phyloP scores from a whole-genome alignment of 495 filamentous ascomycete genomes.

The Penicillium paradoxum region DNA sequence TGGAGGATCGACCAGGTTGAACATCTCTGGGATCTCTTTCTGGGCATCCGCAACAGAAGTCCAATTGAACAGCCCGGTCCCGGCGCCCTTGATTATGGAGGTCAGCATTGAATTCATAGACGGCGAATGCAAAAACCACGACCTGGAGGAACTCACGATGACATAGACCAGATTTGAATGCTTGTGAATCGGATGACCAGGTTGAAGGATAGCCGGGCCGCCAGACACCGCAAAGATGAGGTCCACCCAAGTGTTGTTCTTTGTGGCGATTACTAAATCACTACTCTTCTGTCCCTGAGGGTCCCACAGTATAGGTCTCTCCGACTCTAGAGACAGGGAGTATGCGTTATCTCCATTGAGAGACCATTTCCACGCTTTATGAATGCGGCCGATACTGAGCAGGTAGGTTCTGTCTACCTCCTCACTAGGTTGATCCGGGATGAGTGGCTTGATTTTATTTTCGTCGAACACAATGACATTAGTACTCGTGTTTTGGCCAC shows the following conservation, averaged over 20 bases:
- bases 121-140: background rate
- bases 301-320: constrained; percentile 1
- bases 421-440: background rate
- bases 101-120: background rate
- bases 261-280: constrained; percentile 19
- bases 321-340: constrained; percentile 28
- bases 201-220: constrained; percentile 7
- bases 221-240: constrained; percentile 22
- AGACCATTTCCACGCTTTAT: constrained; percentile 18
- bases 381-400: background rate
- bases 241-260: constrained; percentile 2
- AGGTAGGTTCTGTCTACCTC: background rate
- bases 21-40: constrained; percentile 30
- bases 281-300: constrained; percentile 37
- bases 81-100: constrained; percentile 20
- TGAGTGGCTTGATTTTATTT: background rate
- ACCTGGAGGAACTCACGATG: constrained; percentile 14
- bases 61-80: constrained; percentile 37
- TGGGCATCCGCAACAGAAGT: constrained; percentile 39
- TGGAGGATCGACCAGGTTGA: constrained; percentile 41
- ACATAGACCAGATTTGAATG: constrained; percentile 45
- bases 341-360: constrained; percentile 23
- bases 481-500: background rate
- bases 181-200: constrained; percentile 48
- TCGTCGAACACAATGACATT: background rate